Base-by-base conservation (phyloP, 352 stramenopile genomes). In the Elongisporangium prolatum region DNA sequence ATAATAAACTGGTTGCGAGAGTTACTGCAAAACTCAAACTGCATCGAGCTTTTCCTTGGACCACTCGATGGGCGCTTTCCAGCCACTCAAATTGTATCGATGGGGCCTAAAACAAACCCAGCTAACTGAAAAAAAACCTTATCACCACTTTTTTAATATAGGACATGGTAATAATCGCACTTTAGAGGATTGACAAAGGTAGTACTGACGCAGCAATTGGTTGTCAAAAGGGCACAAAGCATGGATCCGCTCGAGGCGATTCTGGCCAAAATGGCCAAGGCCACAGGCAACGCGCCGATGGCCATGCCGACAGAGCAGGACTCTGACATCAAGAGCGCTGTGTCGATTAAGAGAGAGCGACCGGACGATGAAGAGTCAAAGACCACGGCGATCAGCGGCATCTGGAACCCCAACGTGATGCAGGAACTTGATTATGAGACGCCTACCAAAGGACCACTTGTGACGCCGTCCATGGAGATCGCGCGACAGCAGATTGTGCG, bases 21-120 rank as follows among this genome's bases (percentile, higher is more conserved):
- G 75, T 68, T 86, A 85, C 81, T 93, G 81, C 81, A 86, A 89
- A 93, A 90, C 81, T 89, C 79, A 80, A 80, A 91, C 67, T 91
- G 71, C 51, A 17, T 44, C 10, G 2, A 2, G 6, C 9, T 3
- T 3, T 11, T 13, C 13, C 28, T 14, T 38, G 28, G 13, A 17
- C 44, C 21, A 24, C 40, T 18, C 10, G 49, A 51, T 25, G 38
- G 24, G 38, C 40, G 18, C 51, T 34, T 40, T 51, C 57, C 56
- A 61, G 48, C 56, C 56, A 61, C 44, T 61, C 56, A 61, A 57
- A 37, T 13, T 0, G 4, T 47, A 40, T 52, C 50, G 52, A 13
- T 44, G 34, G 9, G 34, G 34, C 34, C 34, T 44, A 44, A 44
- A 44, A 5, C 1, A 44, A 44, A 1, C 34, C n/a, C n/a, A n/a